Base-by-base conservation (phyloP, 805 yeast species). In the Dipodascopsis uninucleata region DNA sequence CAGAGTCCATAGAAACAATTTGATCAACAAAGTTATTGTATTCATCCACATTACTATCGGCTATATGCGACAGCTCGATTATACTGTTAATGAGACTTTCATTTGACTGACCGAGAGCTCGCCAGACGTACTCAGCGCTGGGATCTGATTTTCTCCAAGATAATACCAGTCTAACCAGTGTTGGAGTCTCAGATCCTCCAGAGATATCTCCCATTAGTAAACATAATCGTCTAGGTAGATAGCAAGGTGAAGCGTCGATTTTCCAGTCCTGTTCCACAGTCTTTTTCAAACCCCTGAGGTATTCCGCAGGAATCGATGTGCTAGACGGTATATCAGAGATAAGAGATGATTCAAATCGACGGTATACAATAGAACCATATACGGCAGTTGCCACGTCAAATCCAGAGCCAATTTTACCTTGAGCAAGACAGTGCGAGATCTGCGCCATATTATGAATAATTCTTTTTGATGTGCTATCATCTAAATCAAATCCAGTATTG, bases 321-420 rank as follows among this genome's bases (percentile, higher is more conserved):
- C 60, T 62, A 49, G 66, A 68, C 4, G 63, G 48, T 9, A 55
- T 49, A 24, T 69, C 17, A 65, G 61, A 28, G 76, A 59, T 23
- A 55, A 59, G 26, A 65, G 66, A 38, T 0, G 95, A 85, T 2
- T 71, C 67, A 58, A 93, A 93, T 49, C 98, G 71, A 34, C 77
- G 72, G 64, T 93, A 93, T 4, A 80, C 72, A 36, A 89, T 82
- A 0, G 96, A 84, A 1, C 98, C 98, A 64, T 74, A 90, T 0
- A 85, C 82, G 0, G 98, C 98, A 21, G 97, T 82, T 0, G 96
- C 97, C 32, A 93, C 95, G 61, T 93, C 98, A 64, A 93, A 93
- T 0, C 98, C 98, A 2, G 96, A 87, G 0, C 98, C 98, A 21
- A 93, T 81, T 64, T 93, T 93, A 25, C 86, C 85, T 63, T 93